A percentile compares a stretch with the other conserved stretches of the same genome.
These are phyloP conservation scores for Fragaria ananassa DNA, from an alignment of 306 rosid species.

Conservation along the genomic window DNA sequence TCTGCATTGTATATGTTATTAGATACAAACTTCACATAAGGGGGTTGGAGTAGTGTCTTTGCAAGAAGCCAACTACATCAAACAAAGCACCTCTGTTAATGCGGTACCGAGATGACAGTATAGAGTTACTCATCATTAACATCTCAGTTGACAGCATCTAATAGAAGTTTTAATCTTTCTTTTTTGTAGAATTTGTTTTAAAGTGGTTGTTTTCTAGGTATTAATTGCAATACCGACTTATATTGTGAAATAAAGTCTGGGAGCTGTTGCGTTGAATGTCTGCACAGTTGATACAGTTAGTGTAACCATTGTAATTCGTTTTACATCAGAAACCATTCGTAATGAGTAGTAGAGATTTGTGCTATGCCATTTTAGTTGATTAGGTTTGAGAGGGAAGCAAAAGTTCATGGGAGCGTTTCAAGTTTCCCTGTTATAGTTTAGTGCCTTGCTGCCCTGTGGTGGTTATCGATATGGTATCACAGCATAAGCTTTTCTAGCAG, in stretches of 20 bases:
- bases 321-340: background rate
- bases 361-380: background rate
- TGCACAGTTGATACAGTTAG: slow-evolving; percentile 10
- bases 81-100: slow-evolving; percentile 12
- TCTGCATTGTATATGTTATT: slow-evolving; percentile 14
- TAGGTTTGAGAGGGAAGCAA: background rate
- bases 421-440: background rate
- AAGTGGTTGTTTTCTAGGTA: slow-evolving; percentile 12
- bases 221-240: slow-evolving; percentile 24
- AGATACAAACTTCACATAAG: slow-evolving; percentile 27
- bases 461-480: background rate
- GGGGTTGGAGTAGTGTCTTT: slow-evolving; percentile 10
- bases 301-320: slow-evolving; percentile 14
- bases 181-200: slow-evolving; percentile 18
- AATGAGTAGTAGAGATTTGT: background rate
- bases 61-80: slow-evolving; percentile 11
- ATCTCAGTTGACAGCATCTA: slow-evolving; percentile 20
- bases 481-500: background rate
- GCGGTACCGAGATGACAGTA: slow-evolving; percentile 15
- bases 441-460: background rate
- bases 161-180: slow-evolving; percentile 2
- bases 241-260: slow-evolving; percentile 19
- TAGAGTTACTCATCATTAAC: slow-evolving; percentile 14
- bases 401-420: background rate
- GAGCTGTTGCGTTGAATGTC: slow-evolving; percentile 8